Conservation (phyloP, 257 asterid genomes). For the Ligustrum vulgare region DNA sequence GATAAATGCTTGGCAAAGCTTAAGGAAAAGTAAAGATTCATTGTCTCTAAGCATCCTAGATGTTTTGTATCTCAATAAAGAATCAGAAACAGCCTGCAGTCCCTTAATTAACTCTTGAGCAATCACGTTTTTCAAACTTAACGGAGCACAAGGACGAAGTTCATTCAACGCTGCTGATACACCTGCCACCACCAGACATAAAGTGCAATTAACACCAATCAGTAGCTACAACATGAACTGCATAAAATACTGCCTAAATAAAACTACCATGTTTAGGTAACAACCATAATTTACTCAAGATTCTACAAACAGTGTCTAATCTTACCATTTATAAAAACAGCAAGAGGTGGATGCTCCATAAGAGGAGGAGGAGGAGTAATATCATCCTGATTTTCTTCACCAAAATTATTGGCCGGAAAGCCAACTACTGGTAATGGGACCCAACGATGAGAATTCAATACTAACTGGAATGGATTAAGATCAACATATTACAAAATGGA, state of each 20-base stretch:
- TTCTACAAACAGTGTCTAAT: slow-evolving; percentile 8
- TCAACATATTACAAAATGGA: slow-evolving; percentile 26
- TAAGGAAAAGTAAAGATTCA: slow-evolving; percentile 77
- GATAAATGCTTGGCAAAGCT: slow-evolving; percentile 81
- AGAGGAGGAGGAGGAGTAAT: slow-evolving; percentile 82
- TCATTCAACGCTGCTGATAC: slow-evolving; percentile 97
- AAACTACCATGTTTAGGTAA: neutral
- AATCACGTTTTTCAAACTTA: slow-evolving; percentile 65
- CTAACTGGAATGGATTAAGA: slow-evolving; percentile 62
- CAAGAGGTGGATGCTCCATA: slow-evolving; percentile 99
- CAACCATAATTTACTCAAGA: neutral
- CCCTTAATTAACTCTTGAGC: slow-evolving; percentile 53
- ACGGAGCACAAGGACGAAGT: slow-evolving; percentile 90
- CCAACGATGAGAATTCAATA: slow-evolving; percentile 86
- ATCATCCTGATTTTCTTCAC: slow-evolving; percentile 82
- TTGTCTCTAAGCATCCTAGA: slow-evolving; percentile 84
- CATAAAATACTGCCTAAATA: neutral
- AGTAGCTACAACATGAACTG: neutral
- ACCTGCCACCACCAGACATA: slow-evolving; percentile 49
- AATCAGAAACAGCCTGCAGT: slow-evolving; percentile 77
- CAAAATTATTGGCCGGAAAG: slow-evolving; percentile 64
- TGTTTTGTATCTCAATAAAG: slow-evolving; percentile 80
- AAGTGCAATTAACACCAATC: slow-evolving; percentile 5
- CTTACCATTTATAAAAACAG: slow-evolving; percentile 81
- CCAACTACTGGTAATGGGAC: slow-evolving; percentile 87